Base-by-base conservation (phyloP, 78 protist genomes). In the Isochrysis galbana region DNA sequence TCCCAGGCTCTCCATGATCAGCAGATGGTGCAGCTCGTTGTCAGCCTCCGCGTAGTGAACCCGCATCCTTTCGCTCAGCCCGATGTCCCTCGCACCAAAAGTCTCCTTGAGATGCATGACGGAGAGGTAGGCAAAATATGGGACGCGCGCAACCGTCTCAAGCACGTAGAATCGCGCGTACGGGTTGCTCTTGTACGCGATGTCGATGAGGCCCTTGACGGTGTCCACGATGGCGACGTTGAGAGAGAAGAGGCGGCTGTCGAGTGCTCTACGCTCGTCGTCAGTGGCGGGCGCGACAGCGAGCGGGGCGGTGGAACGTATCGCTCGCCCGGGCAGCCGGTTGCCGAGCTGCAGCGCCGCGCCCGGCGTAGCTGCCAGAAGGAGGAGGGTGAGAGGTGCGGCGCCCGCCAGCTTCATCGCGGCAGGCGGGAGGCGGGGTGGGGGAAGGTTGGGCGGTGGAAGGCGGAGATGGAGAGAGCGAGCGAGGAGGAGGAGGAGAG, bases 11-110 rank as follows among this genome's bases (percentile, higher is more conserved):
- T 88, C 91, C 91, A 88, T 88, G 77, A 88, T 88, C 19, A 88
- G 83, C 55, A 88, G 82, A 39, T 88, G 91, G 82, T 88, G 91
- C 51, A 88, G 91, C 82, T 88, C 91, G 82, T 88, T 88, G 54
- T 88, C 91, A 14, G 91, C 91, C 91, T 80, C 88, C 3, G 88
- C 54, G 19, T 80, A 80, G 55, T 80, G 88, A 34, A 41, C 34
- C 11, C 88, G 54, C 88, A 80, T 80, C 3, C 91, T 77, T 26
- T 88, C 82, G 55, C 61, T 22, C 22, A 0, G 22, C 32, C 47
- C 38, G 21, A 55, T n/a, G 25, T 25, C 82, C 19, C 91, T 77
- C 11, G 39, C 61, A 5, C 91, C 91, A 10, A 55, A 88, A 1
- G 91, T 88, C 82, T 88, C 91, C 10, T 32, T 14, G 51, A 88